phyloP scores from a whole-genome alignment of 371 early-diverging fungal genomes.

The Blastocladiella emersonii region DNA sequence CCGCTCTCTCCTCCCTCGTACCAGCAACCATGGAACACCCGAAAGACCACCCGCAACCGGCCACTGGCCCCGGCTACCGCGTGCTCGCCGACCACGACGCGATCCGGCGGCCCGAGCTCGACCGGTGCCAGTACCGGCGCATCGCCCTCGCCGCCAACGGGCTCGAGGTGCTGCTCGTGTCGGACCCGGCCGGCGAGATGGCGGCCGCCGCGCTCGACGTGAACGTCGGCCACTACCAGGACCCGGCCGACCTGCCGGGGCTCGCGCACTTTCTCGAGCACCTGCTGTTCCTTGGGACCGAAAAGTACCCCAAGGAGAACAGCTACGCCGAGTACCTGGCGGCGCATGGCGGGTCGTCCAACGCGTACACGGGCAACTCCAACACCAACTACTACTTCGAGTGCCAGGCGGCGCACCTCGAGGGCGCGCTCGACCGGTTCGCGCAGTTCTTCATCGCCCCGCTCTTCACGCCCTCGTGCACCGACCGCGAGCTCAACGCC shows the following conservation, averaged over 20 bases:
- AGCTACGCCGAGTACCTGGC: constrained; percentile 78
- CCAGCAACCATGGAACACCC: no score
- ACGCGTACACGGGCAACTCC: constrained; percentile 86
- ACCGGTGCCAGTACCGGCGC: constrained; percentile 66
- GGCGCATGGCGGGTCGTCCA: constrained; percentile 80
- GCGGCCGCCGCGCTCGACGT: constrained; percentile 84
- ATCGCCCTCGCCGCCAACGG: constrained; percentile 51
- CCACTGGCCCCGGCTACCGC: no score
- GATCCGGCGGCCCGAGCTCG: constrained; percentile 29
- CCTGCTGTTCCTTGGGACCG: constrained; percentile 75
- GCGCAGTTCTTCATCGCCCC: constrained; percentile 88
- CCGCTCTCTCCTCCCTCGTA: no score
- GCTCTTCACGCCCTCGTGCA: constrained; percentile 67
- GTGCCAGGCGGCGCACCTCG: constrained; percentile 64
- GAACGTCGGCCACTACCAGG: constrained; percentile 68
- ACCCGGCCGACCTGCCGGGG: constrained; percentile 48
- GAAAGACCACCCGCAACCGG: no score
- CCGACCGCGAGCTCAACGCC: constrained; percentile 81
- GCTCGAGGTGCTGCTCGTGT: constrained; percentile 64
- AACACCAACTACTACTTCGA: constrained; percentile 94
- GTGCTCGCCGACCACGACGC: background rate
- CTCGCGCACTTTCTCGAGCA: constrained; percentile 99
- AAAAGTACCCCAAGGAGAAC: constrained; percentile 88
- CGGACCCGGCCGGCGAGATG: constrained; percentile 71
- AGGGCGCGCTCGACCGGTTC: constrained; percentile 87